These are phyloP conservation scores for Paxillus ammoniavirescens DNA, from an alignment of 768 basidiomycete species.

Conservation along the genomic window DNA sequence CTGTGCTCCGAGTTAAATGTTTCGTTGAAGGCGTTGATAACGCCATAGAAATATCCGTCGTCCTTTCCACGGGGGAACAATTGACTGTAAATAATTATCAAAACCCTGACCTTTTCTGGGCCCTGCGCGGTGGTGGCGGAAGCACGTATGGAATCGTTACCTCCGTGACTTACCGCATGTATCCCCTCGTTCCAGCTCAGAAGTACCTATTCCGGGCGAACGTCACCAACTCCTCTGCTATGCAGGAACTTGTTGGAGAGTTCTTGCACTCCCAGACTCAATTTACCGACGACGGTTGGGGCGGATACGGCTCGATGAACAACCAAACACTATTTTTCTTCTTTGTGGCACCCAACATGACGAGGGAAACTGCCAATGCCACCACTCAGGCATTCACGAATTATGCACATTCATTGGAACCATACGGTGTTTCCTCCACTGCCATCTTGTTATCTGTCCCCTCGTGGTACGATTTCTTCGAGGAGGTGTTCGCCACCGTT, in stretches of 20 bases:
- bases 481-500: not conserved
- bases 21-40: conserved; percentile 43
- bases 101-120: conserved; percentile 51
- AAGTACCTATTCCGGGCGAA: conserved; percentile 27
- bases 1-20: not conserved
- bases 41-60: conserved; percentile 42
- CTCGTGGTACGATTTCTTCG: conserved; percentile 28
- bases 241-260: conserved; percentile 32
- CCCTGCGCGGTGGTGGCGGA: conserved; percentile 50
- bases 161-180: conserved; percentile 44
- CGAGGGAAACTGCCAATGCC: conserved; percentile 31
- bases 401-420: conserved; percentile 12
- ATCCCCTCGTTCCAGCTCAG: conserved; percentile 35
- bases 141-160: conserved; percentile 47
- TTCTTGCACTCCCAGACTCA: conserved; percentile 33
- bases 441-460: conserved; percentile 22
- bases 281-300: conserved; percentile 44
- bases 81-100: conserved; percentile 39
- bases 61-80: conserved; percentile 41
- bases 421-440: conserved; percentile 18
- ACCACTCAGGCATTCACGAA: conserved; percentile 33
- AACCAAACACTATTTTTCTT: conserved; percentile 8
- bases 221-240: conserved; percentile 26
- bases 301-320: conserved; percentile 32
- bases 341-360: conserved; percentile 37